Conservation (phyloP, 441 rosid genomes). For the Erysimum cheiri region DNA sequence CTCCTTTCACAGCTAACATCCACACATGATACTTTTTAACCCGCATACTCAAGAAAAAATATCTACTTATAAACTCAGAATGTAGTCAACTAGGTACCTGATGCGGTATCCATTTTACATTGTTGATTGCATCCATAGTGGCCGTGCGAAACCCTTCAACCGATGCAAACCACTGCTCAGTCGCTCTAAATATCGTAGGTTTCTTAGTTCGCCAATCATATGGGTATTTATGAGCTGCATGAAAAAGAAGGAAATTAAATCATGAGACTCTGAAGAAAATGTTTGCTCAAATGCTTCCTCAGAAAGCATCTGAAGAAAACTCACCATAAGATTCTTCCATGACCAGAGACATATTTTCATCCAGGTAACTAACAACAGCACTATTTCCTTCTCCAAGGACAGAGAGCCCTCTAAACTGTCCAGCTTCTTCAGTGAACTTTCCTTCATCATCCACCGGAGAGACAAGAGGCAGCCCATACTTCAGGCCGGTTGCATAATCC, state of each 20-base stretch:
- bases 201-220: constrained; percentile 98
- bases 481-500: constrained; percentile 87
- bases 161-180: constrained; percentile 99
- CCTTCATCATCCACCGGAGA: constrained; percentile 97
- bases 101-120: constrained; percentile 88
- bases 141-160: constrained; percentile 89
- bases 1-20: constrained; percentile 9
- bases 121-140: constrained; percentile 84
- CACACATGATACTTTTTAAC: constrained; percentile 7
- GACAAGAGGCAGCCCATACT: constrained; percentile 82
- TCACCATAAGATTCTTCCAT: constrained; percentile 95
- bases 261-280: constrained; percentile 30
- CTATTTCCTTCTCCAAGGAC: constrained; percentile 93
- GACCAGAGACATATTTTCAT: constrained; percentile 68
- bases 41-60: not conserved
- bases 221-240: constrained; percentile 91
- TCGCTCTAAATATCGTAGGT: constrained; percentile 97
- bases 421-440: constrained; percentile 92
- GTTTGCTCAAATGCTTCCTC: constrained; percentile 14
- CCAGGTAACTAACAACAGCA: constrained; percentile 84
- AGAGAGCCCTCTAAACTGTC: constrained; percentile 83
- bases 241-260: constrained; percentile 31
- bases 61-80: constrained; percentile 21
- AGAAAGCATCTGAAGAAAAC: constrained; percentile 40
- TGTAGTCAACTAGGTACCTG: constrained; percentile 66